Evolutionary conservation across 495 filamentous ascomycete genomes (phyloP).

Genomic region (Astrothelium macrocarpum): DNA sequence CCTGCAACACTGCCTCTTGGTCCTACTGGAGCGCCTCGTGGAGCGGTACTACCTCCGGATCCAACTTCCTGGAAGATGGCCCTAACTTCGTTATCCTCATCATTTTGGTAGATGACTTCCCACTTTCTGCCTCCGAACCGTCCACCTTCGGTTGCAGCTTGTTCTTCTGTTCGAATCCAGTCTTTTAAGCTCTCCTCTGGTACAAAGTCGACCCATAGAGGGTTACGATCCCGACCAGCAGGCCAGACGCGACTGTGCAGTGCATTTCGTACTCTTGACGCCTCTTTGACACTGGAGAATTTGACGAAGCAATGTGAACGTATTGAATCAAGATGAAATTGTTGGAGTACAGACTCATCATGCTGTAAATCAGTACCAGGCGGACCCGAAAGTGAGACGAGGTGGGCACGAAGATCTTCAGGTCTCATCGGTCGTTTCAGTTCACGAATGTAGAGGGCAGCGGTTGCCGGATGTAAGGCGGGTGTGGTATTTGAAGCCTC

Average conservation of each 20-base stretch:
- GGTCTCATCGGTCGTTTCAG: slow-evolving; percentile 80
- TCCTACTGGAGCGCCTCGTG: slow-evolving; percentile 21
- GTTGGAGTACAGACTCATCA: slow-evolving; percentile 41
- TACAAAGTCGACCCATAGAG: slow-evolving; percentile 83
- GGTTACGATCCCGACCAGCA: slow-evolving; percentile 72
- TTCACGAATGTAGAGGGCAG: slow-evolving; percentile 81
- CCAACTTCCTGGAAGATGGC: slow-evolving; percentile 31
- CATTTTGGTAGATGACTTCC: slow-evolving; percentile 61
- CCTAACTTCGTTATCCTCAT: slow-evolving; percentile 42
- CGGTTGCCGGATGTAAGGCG: slow-evolving; percentile 71
- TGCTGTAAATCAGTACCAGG: slow-evolving; percentile 32
- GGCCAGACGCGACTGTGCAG: slow-evolving; percentile 80
- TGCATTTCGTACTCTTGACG: slow-evolving; percentile 65
- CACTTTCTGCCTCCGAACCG: slow-evolving; percentile 47
- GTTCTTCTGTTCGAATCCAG: slow-evolving; percentile 66
- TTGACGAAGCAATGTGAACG: slow-evolving; percentile 76
- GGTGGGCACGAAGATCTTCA: slow-evolving; percentile 50
- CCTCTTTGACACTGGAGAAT: slow-evolving; percentile 58
- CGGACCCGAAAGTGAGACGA: slow-evolving; percentile 86
- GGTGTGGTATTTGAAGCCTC: slow-evolving; percentile 46
- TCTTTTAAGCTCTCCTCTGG: slow-evolving; percentile 61
- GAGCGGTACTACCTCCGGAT: neutral
- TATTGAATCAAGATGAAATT: slow-evolving; percentile 75
- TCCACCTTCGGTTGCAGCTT: slow-evolving; percentile 28
- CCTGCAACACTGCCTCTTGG: slow-evolving; percentile 29